Percentiles rank a stretch among this genome's conserved stretches.
Evolutionary conservation across 2,329 filamentous ascomycete genomes (phyloP).

Genomic region (Diaporthe aspalathi): DNA sequence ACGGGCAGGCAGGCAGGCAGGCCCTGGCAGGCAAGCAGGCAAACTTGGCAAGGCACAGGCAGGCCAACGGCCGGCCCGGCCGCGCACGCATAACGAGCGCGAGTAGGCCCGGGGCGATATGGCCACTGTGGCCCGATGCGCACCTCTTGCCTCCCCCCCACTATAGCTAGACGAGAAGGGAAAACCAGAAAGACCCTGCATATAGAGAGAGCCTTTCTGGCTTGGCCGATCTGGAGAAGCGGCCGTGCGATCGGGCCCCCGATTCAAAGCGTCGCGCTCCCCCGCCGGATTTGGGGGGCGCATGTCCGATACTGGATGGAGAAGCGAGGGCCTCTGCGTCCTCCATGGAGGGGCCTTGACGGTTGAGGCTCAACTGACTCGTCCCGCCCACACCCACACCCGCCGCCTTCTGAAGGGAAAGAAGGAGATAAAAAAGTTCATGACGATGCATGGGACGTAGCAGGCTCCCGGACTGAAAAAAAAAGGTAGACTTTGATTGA

Average conservation of each 20-base stretch:
- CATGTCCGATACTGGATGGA: background rate
- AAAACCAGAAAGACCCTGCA: background rate
- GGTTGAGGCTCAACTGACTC: constrained; percentile 36
- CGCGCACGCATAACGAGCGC: background rate
- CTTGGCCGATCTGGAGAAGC: background rate
- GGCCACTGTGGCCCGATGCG: constrained; percentile 25
- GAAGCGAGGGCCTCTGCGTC: background rate
- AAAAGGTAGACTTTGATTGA: background rate
- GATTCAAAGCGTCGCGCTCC: background rate
- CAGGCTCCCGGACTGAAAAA: background rate
- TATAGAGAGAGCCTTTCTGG: background rate
- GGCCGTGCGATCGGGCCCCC: constrained; percentile 1
- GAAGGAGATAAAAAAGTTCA: background rate
- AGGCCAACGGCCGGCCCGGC: background rate
- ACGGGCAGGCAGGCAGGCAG: background rate
- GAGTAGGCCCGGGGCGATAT: constrained; percentile 6
- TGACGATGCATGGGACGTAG: background rate
- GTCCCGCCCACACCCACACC: background rate
- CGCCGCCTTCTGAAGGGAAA: too few relatives aligned
- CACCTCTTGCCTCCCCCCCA: too few relatives aligned
- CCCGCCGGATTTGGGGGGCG: background rate
- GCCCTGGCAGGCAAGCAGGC: background rate
- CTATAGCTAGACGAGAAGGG: background rate
- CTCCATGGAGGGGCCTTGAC: constrained; percentile 9
- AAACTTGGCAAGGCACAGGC: too few relatives aligned